Conservation (phyloP, 345 rosid genomes). For the Pistacia integerrima region DNA sequence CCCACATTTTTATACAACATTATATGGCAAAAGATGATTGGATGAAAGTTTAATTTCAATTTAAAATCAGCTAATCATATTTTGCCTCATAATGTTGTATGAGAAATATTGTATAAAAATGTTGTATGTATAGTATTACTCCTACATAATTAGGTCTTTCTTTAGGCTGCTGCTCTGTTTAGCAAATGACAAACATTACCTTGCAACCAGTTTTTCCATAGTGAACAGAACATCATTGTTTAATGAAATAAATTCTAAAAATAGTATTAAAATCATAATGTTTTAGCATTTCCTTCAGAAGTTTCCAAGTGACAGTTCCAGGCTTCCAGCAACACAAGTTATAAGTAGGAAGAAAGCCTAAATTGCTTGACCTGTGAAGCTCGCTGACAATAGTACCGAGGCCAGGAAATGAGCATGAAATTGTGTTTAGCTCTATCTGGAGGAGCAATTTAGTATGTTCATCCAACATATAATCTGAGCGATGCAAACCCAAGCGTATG, state of each 20-base stretch:
- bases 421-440: constrained; percentile 93
- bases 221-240: background rate
- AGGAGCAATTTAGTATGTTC: constrained; percentile 87
- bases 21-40: no score
- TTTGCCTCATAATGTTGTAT: no score
- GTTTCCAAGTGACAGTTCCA: constrained; percentile 10
- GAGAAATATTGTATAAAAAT: no score
- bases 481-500: constrained; percentile 90
- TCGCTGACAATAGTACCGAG: constrained; percentile 71
- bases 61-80: no score
- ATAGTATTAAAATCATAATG: no score
- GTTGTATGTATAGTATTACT: no score
- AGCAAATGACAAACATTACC: background rate
- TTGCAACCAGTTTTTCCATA: background rate
- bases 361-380: constrained; percentile 73
- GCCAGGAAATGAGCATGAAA: constrained; percentile 83
- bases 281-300: background rate
- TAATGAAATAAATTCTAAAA: background rate
- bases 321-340: background rate
- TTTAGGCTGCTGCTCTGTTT: background rate
- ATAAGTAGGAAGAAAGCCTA: background rate
- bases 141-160: background rate
- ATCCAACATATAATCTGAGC: constrained; percentile 99
- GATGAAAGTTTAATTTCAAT: no score
- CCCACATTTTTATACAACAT: background rate